A percentile compares a stretch with the other conserved stretches of the same genome.
These are phyloP conservation scores for Corrigiola litoralis DNA, from an alignment of 179 eudicot species.

Conservation along the genomic window DNA sequence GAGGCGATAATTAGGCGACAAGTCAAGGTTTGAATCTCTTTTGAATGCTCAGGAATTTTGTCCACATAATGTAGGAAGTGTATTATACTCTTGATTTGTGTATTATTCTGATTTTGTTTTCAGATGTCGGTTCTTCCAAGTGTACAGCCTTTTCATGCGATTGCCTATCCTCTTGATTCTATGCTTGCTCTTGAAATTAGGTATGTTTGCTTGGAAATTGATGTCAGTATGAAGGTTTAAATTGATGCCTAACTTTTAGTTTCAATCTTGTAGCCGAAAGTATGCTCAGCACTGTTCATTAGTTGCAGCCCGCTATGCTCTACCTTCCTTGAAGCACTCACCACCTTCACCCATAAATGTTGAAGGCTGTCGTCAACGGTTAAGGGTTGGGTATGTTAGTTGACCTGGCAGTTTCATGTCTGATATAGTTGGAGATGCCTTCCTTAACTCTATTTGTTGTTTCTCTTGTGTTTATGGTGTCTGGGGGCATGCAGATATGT, in stretches of 20 bases:
- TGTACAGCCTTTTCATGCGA: constrained; percentile 96
- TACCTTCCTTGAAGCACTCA: constrained; percentile 77
- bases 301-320: constrained; percentile 71
- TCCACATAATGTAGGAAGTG: not conserved
- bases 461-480: too few relatives aligned
- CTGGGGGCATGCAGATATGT: constrained; percentile 81
- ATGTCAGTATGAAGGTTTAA: not conserved
- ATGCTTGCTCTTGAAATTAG: constrained; percentile 86
- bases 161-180: constrained; percentile 92
- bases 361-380: constrained; percentile 54
- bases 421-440: not conserved
- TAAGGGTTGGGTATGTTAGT: constrained; percentile 72
- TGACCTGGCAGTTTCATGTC: constrained; percentile 3
- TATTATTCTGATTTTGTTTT: constrained; percentile 11
- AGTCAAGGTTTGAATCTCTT: constrained; percentile 54
- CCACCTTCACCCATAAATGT: constrained; percentile 52
- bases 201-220: constrained; percentile 21
- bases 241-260: constrained; percentile 12
- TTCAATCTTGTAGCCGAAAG: constrained; percentile 55
- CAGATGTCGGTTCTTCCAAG: constrained; percentile 90
- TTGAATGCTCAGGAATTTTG: too few relatives aligned
- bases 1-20: constrained; percentile 80
- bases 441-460: not conserved
- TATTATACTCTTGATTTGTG: not conserved
- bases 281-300: constrained; percentile 85